Conservation (phyloP, 768 basidiomycete species). For the Amyloporia xantha region DNA sequence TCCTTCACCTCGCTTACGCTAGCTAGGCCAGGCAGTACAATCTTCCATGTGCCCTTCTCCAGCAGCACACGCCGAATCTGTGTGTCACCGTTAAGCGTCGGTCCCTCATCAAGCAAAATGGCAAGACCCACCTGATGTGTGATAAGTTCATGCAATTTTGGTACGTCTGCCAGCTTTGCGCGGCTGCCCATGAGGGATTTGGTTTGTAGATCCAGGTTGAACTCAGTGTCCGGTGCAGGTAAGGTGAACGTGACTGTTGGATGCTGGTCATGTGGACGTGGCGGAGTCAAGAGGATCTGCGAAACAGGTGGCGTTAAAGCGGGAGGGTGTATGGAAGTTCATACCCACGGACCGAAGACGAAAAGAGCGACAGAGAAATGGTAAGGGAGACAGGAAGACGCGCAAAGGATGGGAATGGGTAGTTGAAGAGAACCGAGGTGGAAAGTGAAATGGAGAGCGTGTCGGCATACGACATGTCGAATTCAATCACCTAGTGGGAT, state of each 20-base stretch:
- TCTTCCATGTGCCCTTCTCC: conserved; percentile 52
- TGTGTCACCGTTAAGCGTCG: conserved; percentile 24
- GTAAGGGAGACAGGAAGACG: conserved; percentile 78
- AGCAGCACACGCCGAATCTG: conserved; percentile 26
- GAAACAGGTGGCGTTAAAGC: neutral
- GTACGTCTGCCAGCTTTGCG: conserved; percentile 96
- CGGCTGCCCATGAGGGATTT: conserved; percentile 92
- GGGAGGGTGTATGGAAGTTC: too few species aligned
- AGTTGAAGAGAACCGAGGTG: conserved; percentile 80
- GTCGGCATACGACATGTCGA: conserved; percentile 82
- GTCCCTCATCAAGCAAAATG: too few species aligned
- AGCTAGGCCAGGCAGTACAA: conserved; percentile 60
- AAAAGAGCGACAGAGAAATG: conserved; percentile 69
- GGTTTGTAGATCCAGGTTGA: conserved; percentile 79
- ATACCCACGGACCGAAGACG: conserved; percentile 60
- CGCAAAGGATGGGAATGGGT: conserved; percentile 76
- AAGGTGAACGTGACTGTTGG: conserved; percentile 68
- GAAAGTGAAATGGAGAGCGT: conserved; percentile 76
- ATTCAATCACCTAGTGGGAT: conserved; percentile 59
- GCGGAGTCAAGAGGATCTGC: conserved; percentile 61
- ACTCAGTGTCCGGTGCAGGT: conserved; percentile 54
- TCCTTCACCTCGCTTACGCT: conserved; percentile 27
- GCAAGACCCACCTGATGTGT: conserved; percentile 70
- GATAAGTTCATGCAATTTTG: conserved; percentile 94
- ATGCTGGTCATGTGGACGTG: conserved; percentile 42